Evolutionary conservation across 2,329 filamentous ascomycete species (phyloP).

Genomic region (Fusarium luffae): DNA sequence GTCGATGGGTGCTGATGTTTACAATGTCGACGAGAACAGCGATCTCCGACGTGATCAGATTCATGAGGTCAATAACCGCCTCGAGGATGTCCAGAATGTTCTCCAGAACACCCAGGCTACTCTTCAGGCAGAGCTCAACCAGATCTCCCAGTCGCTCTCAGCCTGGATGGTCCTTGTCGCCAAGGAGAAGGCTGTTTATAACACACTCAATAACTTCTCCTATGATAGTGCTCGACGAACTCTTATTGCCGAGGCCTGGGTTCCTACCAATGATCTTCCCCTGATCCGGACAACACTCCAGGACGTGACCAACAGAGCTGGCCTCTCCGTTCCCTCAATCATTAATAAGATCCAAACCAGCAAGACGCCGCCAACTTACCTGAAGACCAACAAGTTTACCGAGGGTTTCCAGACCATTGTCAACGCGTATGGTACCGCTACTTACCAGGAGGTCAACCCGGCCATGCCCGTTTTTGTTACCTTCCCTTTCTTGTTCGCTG

Average conservation of each 20-base stretch:
- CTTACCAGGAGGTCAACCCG: conserved; percentile 97
- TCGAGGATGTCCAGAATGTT: conserved; percentile 91
- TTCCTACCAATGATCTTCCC: conserved; percentile 88
- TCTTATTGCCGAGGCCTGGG: conserved; percentile 97
- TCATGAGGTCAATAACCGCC: conserved; percentile 93
- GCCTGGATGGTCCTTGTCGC: conserved; percentile 98
- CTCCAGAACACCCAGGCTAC: conserved; percentile 95
- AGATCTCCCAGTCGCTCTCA: conserved; percentile 91
- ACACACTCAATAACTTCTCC: conserved; percentile 94
- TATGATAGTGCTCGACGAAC: conserved; percentile 97
- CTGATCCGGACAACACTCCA: conserved; percentile 93
- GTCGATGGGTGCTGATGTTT: conserved; percentile 93
- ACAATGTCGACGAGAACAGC: conserved; percentile 97
- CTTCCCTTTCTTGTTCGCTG: conserved; percentile 98
- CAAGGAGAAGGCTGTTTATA: conserved; percentile 98
- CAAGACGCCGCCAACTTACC: conserved; percentile 96
- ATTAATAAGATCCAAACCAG: conserved; percentile 98
- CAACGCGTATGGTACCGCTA: conserved; percentile 96
- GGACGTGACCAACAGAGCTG: conserved; percentile 95
- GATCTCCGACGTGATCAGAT: conserved; percentile 96
- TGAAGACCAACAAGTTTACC: conserved; percentile 99
- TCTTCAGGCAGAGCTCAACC: conserved; percentile 89
- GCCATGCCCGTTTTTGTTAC: conserved; percentile 95
- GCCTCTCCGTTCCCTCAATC: conserved; percentile 96
- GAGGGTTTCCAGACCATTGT: conserved; percentile 99